phyloP scores from a whole-genome alignment of 139 green algal genomes.

The Picochlorum sp. region DNA sequence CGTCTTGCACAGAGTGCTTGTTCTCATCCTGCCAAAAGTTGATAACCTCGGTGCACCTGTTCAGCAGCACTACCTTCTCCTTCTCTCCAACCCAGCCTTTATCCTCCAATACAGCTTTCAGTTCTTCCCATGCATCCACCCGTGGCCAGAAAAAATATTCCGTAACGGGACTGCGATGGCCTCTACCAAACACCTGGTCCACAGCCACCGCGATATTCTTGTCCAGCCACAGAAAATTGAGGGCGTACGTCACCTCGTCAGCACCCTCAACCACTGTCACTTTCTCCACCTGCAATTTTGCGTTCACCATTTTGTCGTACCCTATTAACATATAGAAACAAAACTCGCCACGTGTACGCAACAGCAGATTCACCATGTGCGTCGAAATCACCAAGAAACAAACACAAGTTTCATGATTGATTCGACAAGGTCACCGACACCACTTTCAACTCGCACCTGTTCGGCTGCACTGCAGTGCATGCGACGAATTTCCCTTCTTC shows the following conservation, averaged over 20 bases:
- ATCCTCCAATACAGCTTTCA: conserved; percentile 61
- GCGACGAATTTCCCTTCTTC: too few species aligned
- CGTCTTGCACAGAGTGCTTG: conserved; percentile 57
- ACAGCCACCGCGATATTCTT: conserved; percentile 74
- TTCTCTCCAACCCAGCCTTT: conserved; percentile 65
- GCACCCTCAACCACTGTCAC: conserved; percentile 5
- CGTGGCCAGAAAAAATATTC: conserved; percentile 89
- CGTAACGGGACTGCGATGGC: conserved; percentile 62
- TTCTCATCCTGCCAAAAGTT: conserved; percentile 83
- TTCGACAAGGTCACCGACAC: too few species aligned
- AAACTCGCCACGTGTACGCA: too few species aligned
- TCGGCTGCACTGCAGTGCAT: too few species aligned
- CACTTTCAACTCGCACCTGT: too few species aligned
- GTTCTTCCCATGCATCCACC: conserved; percentile 86
- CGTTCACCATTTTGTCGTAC: too few species aligned
- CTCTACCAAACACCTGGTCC: conserved; percentile 47
- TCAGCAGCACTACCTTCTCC: conserved; percentile 69
- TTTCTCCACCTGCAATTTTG: too few species aligned
- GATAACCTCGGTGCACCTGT: conserved; percentile 73
- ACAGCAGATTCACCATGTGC: too few species aligned
- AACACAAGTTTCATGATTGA: too few species aligned
- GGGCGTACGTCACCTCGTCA: conserved; percentile 29
- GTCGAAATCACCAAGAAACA: too few species aligned
- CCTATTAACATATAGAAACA: too few species aligned
- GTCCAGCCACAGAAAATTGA: conserved; percentile 83